A percentile compares a stretch with the other conserved stretches of the same genome.
Evolutionary conservation across 2,329 filamentous ascomycete species (phyloP).

Genomic region (Rhexocercosporidium sp.): DNA sequence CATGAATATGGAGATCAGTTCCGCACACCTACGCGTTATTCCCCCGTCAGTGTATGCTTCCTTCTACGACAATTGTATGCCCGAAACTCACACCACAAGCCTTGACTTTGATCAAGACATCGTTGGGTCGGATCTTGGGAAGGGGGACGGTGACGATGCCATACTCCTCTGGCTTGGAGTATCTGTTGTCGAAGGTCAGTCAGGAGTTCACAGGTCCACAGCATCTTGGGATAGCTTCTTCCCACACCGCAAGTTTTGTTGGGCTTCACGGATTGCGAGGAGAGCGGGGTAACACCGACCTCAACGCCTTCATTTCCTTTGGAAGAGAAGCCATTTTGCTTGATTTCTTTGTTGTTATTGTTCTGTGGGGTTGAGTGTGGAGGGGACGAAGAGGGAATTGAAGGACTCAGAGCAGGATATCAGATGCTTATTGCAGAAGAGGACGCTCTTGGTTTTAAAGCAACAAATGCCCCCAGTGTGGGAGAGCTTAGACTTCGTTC

Average conservation of each 20-base stretch:
- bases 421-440: not conserved
- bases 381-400: not conserved
- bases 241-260: constrained; percentile 13
- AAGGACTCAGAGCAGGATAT: not conserved
- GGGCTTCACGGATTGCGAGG: constrained; percentile 12
- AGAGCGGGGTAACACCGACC: constrained; percentile 48
- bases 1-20: constrained; percentile 61
- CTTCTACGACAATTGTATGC: constrained; percentile 51
- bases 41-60: too few species aligned
- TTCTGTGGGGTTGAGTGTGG: not conserved
- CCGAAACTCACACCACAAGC: constrained; percentile 66
- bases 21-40: constrained; percentile 31
- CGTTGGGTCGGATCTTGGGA: constrained; percentile 48
- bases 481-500: constrained; percentile 12
- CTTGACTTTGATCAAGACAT: constrained; percentile 64
- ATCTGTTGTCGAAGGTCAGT: constrained; percentile 44
- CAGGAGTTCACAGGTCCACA: not conserved
- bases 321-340: constrained; percentile 40
- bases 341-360: constrained; percentile 6
- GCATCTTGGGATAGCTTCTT: not conserved
- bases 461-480: not conserved
- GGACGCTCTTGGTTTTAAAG: constrained; percentile 4
- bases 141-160: constrained; percentile 66
- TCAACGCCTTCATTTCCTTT: constrained; percentile 63
- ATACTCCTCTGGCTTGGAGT: constrained; percentile 67